These are phyloP conservation scores for Phytomonas sp. DNA, from an alignment of 208 protist genomes.

Conservation along the genomic window DNA sequence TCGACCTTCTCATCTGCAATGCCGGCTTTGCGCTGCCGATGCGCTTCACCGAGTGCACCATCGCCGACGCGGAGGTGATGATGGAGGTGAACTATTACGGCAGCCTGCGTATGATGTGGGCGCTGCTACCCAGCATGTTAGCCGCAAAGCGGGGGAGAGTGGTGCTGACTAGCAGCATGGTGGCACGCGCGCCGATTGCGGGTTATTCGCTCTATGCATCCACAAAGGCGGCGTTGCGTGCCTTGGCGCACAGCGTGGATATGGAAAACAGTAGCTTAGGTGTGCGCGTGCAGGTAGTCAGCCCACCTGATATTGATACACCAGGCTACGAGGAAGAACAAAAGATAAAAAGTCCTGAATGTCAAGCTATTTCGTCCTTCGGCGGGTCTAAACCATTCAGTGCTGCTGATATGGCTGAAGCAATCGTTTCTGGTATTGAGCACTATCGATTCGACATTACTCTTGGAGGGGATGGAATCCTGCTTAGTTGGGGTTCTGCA, in stretches of 20 bases:
- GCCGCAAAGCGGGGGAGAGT: constrained; percentile 39
- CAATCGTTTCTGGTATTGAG: constrained; percentile 47
- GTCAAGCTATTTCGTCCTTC: constrained; percentile 61
- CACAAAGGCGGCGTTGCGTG: constrained; percentile 81
- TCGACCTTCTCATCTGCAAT: constrained; percentile 79
- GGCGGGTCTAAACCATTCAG: constrained; percentile 52
- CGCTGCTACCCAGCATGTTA: constrained; percentile 72
- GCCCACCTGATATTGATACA: constrained; percentile 80
- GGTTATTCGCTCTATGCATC: constrained; percentile 82
- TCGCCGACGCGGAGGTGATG: constrained; percentile 45
- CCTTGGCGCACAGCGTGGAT: constrained; percentile 77
- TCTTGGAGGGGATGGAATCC: constrained; percentile 49
- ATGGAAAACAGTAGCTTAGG: constrained; percentile 77
- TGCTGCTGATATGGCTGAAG: constrained; percentile 36
- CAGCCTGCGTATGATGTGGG: constrained; percentile 53
- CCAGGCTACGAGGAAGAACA: constrained; percentile 78
- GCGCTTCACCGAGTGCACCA: constrained; percentile 67
- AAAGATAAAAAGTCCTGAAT: constrained; percentile 77
- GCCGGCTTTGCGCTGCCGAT: constrained; percentile 75
- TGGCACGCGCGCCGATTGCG: constrained; percentile 59
- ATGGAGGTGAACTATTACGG: constrained; percentile 91
- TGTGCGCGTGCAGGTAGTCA: constrained; percentile 76
- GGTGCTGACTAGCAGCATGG: constrained; percentile 75
- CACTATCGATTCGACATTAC: constrained; percentile 74
- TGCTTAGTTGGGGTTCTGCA: constrained; percentile 43